phyloP scores from a whole-genome alignment of 352 stramenopile genomes.

The Globisporangium nunn region DNA sequence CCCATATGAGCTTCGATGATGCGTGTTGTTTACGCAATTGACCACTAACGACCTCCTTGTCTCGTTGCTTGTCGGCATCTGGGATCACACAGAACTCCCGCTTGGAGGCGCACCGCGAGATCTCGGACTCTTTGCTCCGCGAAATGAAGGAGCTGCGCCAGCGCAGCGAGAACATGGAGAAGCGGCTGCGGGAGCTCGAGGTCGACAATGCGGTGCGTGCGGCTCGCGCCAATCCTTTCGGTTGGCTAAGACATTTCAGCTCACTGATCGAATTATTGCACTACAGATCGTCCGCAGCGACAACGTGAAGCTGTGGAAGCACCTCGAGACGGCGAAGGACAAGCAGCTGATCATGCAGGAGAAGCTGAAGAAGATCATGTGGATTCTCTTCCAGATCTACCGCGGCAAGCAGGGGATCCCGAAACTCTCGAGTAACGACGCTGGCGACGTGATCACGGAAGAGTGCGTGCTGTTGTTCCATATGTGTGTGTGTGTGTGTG shows the following conservation, averaged over 20 bases:
- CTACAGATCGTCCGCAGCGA: slow-evolving; percentile 77
- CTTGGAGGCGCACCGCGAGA: slow-evolving; percentile 64
- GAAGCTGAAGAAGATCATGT: slow-evolving; percentile 91
- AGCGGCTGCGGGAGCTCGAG: slow-evolving; percentile 75
- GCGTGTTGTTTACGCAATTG: too few species aligned
- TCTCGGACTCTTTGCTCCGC: slow-evolving; percentile 69
- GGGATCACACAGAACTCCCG: slow-evolving; percentile 36
- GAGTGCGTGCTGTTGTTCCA: slow-evolving; percentile 52
- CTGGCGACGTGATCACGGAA: slow-evolving; percentile 53
- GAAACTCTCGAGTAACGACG: slow-evolving; percentile 61
- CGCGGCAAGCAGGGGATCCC: slow-evolving; percentile 74
- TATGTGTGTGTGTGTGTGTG: background rate
- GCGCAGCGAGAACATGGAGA: slow-evolving; percentile 85
- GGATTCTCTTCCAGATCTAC: slow-evolving; percentile 88
- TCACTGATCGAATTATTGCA: background rate
- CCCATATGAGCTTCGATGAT: too few species aligned
- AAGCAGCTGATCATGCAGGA: slow-evolving; percentile 88
- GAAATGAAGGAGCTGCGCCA: slow-evolving; percentile 83
- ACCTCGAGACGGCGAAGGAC: slow-evolving; percentile 76
- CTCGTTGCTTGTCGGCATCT: too few species aligned
- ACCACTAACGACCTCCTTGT: background rate
- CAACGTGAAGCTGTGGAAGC: slow-evolving; percentile 87
- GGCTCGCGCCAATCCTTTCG: background rate
- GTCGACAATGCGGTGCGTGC: slow-evolving; percentile 73
- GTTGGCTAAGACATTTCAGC: background rate